Evolutionary conservation across 371 early-diverging fungal genomes (phyloP).

Genomic region (Amoeboaphelidium occidentale): DNA sequence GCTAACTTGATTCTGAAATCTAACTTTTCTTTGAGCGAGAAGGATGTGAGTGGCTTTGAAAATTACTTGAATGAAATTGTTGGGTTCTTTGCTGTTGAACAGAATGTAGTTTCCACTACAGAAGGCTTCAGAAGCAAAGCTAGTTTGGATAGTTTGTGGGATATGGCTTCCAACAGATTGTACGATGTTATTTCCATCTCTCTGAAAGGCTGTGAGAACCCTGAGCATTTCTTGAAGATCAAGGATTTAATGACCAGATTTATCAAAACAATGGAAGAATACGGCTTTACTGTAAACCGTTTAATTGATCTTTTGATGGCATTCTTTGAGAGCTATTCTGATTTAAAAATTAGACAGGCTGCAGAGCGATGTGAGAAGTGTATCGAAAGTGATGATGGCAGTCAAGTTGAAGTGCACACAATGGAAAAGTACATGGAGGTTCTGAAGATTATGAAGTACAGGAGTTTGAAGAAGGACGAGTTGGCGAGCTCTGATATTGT

Average conservation of each 20-base stretch:
- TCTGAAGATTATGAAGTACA: no score
- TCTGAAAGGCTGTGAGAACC: constrained; percentile 44
- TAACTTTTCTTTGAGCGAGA: constrained; percentile 26
- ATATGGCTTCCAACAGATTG: constrained; percentile 48
- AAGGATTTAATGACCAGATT: constrained; percentile 48
- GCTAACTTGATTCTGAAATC: constrained; percentile 25
- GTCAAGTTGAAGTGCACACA: no score
- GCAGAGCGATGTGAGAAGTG: constrained; percentile 11
- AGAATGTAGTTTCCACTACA: constrained; percentile 62
- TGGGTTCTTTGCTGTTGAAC: constrained; percentile 88
- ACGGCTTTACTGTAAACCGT: constrained; percentile 37
- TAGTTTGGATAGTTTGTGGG: constrained; percentile 74
- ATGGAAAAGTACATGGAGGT: no score
- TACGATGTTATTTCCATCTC: constrained; percentile 47
- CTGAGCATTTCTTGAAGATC: constrained; percentile 46
- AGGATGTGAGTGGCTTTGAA: constrained; percentile 38
- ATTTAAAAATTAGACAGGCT: constrained; percentile 41
- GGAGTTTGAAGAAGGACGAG: constrained; percentile 4
- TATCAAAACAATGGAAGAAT: constrained; percentile 65
- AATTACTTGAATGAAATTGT: constrained; percentile 57
- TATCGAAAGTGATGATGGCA: not conserved
- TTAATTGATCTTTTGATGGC: constrained; percentile 35
- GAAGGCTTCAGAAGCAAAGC: constrained; percentile 65
- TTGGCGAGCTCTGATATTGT: constrained; percentile 5
- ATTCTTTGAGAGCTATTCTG: constrained; percentile 52